Evolutionary conservation across 139 green algal species (phyloP), one percentile per base, ranked within the genome.

Genomic region (Mychonastes homosphaera): DNA sequence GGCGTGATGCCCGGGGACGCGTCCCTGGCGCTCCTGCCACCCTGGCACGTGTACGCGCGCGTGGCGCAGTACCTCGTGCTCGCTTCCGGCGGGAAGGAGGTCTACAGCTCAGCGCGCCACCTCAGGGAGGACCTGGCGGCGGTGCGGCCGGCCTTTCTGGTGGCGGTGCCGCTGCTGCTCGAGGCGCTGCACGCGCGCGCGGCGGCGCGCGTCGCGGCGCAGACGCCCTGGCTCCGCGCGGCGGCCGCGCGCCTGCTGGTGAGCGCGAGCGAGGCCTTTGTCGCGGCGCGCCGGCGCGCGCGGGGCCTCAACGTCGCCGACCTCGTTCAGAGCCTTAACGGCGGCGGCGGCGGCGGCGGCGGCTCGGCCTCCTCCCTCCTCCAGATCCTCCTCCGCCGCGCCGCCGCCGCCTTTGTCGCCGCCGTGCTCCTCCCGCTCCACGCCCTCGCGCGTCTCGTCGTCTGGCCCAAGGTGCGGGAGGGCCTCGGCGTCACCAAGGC

Each of bases 101-200:
- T 94, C 9, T 95, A 90, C 78, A 90, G 69, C 38, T 89, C 64
- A 58, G 79, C 96, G 43, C 74, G 76, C 18, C 74, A 72, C 5
- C 87, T 97, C 64, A 80, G 74, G 41, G 73, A 89, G 15, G 90
- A 97, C 66, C 70, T 97, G 10, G 34, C 43, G 1, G 44, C 50
- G 2, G 67, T 83, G 51, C 63, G 73, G 12, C 86, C 89, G 1
- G 63, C 89, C 72, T 84, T 85, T 78, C 88, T 97, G 60, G 76
- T 97, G 26, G 91, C 81, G 41, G 90, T 97, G 29, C 90, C 90
- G 0, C 74, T 97, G 34, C 84, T 97, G 13, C 81, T 97, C 38
- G 88, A 96, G 51, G 87, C 83, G 3, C 72, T 97, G 30, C 70
- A 94, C 75, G 58, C 60, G 19, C 78, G 50, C n/a, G n/a, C n/a